Evolutionary conservation across 2,329 filamentous ascomycete species (phyloP), one percentile per base, ranked within the genome.

Genomic region (Lachnellula hyalina): DNA sequence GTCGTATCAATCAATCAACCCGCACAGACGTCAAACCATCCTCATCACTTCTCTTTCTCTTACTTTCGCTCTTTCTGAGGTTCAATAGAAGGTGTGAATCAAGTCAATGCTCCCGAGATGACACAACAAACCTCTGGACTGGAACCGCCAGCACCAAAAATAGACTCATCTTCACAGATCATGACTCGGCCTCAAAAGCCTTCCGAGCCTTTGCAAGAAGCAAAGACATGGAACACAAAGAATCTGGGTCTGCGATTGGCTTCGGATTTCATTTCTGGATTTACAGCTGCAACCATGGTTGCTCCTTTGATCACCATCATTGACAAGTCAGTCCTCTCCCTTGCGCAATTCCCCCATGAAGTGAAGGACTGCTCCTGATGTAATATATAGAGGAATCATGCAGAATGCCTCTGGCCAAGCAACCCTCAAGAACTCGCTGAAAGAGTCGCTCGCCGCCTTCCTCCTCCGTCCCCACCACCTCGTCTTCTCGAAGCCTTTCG

Each of bases 271-370:
- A 71, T 81, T 45, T 85, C 86, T 65, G 91, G 90, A 1, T 79
- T 81, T 2, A 80, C 82, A 46, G 89, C 91, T 11, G 90, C 87
- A 2, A 81, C 80, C 6, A 74, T 94, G 57, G 87, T 96, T 47
- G 90, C 91, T 52, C 91, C 92, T 1, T 69, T 95, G 40, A 93
- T 96, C 60, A 88, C 87, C 38, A 86, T 94, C 61, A 94, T 96
- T 72, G 91, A 96, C 72, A 84, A 87, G 88, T 92, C 8, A 54
- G 58, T 55, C 25, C n/a, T 52, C 45, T 38, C 35, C 35, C 5
- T 51, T 36, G 19, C 51, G 28, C 23, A 38, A 41, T 45, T 44
- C 38, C 21, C 50, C 35, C 19, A 21, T 25, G 23, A 32, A 38
- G n/a, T 25, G 23, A 32, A 38, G n/a, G 25, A 19, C 42, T 51